Evolutionary conservation across 371 early-diverging fungal species (phyloP).

Genomic region (Lichtheimia ramosa): DNA sequence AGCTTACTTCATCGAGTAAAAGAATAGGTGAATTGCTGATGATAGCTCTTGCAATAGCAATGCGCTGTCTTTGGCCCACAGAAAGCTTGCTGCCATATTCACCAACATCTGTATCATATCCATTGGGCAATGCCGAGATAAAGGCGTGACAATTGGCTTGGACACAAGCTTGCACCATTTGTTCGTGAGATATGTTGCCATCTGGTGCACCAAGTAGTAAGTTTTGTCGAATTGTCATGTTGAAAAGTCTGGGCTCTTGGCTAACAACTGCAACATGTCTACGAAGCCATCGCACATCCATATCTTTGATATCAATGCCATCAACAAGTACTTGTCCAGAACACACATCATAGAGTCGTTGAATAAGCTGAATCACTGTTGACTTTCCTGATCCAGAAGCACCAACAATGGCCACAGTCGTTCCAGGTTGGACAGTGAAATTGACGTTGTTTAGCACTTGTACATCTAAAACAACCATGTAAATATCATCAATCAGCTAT

Average conservation of each 20-base stretch:
- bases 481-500: background rate
- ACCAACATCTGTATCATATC: constrained; percentile 69
- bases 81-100: constrained; percentile 76
- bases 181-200: constrained; percentile 29
- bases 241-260: constrained; percentile 90
- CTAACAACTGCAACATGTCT: constrained; percentile 82
- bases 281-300: constrained; percentile 75
- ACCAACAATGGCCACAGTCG: constrained; percentile 79
- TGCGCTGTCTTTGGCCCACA: constrained; percentile 74
- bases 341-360: constrained; percentile 86
- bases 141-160: constrained; percentile 77
- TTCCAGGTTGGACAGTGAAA: constrained; percentile 68
- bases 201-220: constrained; percentile 64
- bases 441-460: constrained; percentile 62
- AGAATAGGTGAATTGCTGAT: constrained; percentile 44
- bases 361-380: constrained; percentile 83
- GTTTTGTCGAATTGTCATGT: constrained; percentile 80
- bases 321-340: constrained; percentile 69
- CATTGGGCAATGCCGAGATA: constrained; percentile 71
- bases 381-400: constrained; percentile 90
- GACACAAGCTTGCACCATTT: constrained; percentile 62
- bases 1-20: constrained; percentile 40
- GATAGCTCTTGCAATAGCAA: constrained; percentile 51
- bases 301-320: constrained; percentile 65
- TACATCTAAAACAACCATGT: constrained; percentile 44